A percentile compares a stretch with the other conserved stretches of the same genome.
These are phyloP conservation scores for Capsicum pubescens DNA, from an alignment of 257 asterid genomes.

Conservation along the genomic window DNA sequence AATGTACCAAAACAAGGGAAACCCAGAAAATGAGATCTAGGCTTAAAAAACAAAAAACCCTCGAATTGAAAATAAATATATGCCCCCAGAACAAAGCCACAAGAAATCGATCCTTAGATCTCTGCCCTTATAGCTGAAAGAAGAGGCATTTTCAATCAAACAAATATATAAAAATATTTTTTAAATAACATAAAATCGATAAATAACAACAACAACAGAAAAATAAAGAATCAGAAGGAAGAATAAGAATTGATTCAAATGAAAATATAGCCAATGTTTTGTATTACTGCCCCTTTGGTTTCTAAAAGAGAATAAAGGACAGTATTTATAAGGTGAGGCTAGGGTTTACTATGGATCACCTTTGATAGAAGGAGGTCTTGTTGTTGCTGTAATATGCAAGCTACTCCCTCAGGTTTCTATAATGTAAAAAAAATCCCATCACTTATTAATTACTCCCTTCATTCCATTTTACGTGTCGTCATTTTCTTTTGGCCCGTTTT, in stretches of 20 bases:
- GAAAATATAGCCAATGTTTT: too few relatives aligned
- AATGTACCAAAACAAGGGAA: constrained; percentile 56
- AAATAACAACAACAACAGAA: too few relatives aligned
- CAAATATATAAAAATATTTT: neutral
- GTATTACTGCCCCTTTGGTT: too few relatives aligned
- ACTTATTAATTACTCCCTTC: too few relatives aligned
- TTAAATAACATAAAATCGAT: neutral
- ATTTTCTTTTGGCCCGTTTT: too few relatives aligned
- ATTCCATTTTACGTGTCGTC: too few relatives aligned
- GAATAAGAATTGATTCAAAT: too few relatives aligned
- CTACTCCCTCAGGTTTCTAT: neutral
- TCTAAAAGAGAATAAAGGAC: neutral
- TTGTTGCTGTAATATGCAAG: neutral
- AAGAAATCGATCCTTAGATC: constrained; percentile 63
- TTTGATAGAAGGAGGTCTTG: neutral
- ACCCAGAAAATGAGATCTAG: constrained; percentile 47
- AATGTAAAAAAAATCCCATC: neutral
- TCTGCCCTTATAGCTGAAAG: constrained; percentile 68
- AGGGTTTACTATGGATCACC: constrained; percentile 9
- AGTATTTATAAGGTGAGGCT: constrained; percentile 6
- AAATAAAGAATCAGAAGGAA: neutral
- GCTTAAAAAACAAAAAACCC: constrained; percentile 36
- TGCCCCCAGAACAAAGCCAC: constrained; percentile 88
- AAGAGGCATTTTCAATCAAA: constrained; percentile 53
- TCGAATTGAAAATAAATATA: constrained; percentile 36